Conservation (phyloP, 805 yeast species). For the Pichia paraexigua region DNA sequence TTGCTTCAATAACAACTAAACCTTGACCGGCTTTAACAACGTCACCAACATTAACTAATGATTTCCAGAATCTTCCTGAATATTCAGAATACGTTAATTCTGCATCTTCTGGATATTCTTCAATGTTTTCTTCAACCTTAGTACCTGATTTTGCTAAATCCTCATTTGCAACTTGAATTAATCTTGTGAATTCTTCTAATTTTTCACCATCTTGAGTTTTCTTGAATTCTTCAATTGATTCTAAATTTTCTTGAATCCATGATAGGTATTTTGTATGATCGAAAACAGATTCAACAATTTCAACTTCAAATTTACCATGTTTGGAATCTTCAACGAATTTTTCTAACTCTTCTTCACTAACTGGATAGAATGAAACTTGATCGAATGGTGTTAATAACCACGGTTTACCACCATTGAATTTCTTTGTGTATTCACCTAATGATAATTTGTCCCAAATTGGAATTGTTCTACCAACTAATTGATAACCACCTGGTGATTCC, state of each 20-base stretch:
- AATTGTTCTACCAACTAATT: conserved; percentile 89
- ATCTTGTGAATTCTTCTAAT: conserved; percentile 73
- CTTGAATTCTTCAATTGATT: conserved; percentile 63
- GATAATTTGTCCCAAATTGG: conserved; percentile 97
- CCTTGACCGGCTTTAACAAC: conserved; percentile 67
- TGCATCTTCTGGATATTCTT: conserved; percentile 67
- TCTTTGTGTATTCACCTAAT: conserved; percentile 54
- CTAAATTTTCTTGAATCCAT: conserved; percentile 70
- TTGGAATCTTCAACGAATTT: conserved; percentile 59
- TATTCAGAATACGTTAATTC: conserved; percentile 86
- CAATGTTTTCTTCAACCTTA: conserved; percentile 35
- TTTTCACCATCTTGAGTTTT: conserved; percentile 70
- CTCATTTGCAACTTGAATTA: conserved; percentile 74
- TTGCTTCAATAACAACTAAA: conserved; percentile 87
- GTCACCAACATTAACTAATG: conserved; percentile 74
- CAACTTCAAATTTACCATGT: conserved; percentile 73
- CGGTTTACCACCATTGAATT: conserved; percentile 45
- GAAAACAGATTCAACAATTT: conserved; percentile 68
- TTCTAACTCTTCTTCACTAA: conserved; percentile 76
- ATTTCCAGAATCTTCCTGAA: conserved; percentile 97
- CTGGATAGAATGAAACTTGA: conserved; percentile 92
- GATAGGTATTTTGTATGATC: conserved; percentile 70
- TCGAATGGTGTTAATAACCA: conserved; percentile 93
- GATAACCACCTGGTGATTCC: conserved; percentile 99
- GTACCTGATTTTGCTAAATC: conserved; percentile 55